A percentile compares a stretch with the other conserved stretches of the same genome.
Evolutionary conservation across 345 rosid species (phyloP).

Genomic region (Mercurialis annua): DNA sequence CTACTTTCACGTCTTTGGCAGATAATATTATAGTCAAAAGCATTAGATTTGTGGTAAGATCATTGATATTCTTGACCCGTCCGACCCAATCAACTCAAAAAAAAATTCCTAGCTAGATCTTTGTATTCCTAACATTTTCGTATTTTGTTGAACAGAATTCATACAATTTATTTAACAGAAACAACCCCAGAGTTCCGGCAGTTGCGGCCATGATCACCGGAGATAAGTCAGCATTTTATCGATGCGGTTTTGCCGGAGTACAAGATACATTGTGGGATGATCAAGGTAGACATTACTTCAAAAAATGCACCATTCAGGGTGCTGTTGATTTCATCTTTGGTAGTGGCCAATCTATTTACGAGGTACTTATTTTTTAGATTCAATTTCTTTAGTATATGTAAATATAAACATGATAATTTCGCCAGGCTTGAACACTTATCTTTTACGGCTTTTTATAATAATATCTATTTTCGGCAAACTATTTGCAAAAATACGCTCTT

Average conservation of each 20-base stretch:
- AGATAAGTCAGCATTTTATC: conserved; percentile 53
- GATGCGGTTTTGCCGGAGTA: conserved; percentile 55
- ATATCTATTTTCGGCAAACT: no score
- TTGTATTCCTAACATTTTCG: background rate
- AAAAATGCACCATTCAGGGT: conserved; percentile 62
- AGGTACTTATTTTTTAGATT: conserved; percentile 34
- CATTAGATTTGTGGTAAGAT: conserved; percentile 52
- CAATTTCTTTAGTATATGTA: no score
- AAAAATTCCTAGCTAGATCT: no score
- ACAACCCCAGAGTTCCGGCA: conserved; percentile 44
- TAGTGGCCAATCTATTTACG: conserved; percentile 63
- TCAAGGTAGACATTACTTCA: conserved; percentile 65
- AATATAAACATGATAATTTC: no score
- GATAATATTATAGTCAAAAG: conserved; percentile 50
- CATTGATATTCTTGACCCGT: background rate
- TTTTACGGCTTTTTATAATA: no score
- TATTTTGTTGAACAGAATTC: conserved; percentile 46
- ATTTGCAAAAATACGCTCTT: no score
- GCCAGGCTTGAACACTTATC: no score
- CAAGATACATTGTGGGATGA: conserved; percentile 87
- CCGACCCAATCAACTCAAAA: no score
- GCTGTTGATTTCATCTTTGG: conserved; percentile 90
- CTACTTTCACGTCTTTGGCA: conserved; percentile 66
- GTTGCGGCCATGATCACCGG: conserved; percentile 67
- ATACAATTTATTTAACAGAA: conserved; percentile 42